phyloP scores from a whole-genome alignment of 441 rosid genomes.

The Macaranga tanarius region DNA sequence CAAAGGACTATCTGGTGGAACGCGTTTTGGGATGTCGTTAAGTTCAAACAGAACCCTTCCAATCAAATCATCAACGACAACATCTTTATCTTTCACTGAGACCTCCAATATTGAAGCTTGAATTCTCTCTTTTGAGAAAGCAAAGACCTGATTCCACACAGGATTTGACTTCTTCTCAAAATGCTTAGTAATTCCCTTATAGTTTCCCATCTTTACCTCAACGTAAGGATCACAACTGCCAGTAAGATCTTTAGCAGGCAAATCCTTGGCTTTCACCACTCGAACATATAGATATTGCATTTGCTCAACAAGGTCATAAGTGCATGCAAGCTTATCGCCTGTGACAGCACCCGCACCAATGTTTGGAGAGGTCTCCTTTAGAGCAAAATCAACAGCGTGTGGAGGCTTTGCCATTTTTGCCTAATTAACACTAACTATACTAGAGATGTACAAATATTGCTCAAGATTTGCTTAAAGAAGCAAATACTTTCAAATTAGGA shows the following conservation, averaged over 20 bases:
- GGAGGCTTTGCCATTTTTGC: conserved; percentile 80
- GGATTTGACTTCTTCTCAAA: conserved; percentile 91
- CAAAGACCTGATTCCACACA: conserved; percentile 88
- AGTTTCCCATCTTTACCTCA: conserved; percentile 89
- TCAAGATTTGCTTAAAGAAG: conserved; percentile 4
- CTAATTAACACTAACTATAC: conserved; percentile 18
- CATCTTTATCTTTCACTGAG: conserved; percentile 76
- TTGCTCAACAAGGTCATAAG: conserved; percentile 85
- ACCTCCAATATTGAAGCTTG: conserved; percentile 86
- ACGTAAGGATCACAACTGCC: conserved; percentile 90
- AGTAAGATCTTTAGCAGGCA: conserved; percentile 67
- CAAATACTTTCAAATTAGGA: conserved; percentile 5
- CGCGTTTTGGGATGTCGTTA: conserved; percentile 75
- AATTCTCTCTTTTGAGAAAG: conserved; percentile 87
- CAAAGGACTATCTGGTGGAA: conserved; percentile 90
- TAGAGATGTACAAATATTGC: conserved; percentile 5
- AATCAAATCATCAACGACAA: conserved; percentile 68
- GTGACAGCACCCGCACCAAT: conserved; percentile 64
- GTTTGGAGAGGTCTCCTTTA: conserved; percentile 89
- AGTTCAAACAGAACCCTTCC: conserved; percentile 74
- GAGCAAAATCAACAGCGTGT: conserved; percentile 65
- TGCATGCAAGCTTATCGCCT: conserved; percentile 66
- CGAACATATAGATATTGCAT: conserved; percentile 77
- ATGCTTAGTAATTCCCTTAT: conserved; percentile 78
- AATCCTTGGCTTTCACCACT: conserved; percentile 78